Evolutionary conservation across 1,139 yeast species (phyloP), one percentile per base, ranked within the genome.

Genomic region (Meyerozyma sp.): DNA sequence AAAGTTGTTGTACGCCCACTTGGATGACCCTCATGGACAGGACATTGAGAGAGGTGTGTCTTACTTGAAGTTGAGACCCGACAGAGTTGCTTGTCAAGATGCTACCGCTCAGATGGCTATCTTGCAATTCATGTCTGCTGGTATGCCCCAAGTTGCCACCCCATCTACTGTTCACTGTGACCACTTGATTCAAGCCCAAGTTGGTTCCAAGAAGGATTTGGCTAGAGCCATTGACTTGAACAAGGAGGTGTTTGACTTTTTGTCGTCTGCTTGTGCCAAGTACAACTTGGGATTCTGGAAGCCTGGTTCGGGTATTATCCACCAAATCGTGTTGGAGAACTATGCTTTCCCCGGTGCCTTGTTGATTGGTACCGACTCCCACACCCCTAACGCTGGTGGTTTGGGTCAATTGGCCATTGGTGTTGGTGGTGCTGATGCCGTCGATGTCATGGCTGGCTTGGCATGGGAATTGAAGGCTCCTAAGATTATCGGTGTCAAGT

Each of bases 361-460:
- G 69, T 81, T 93, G 74, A 85, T 93, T 58, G 98, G 98, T 78
- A 91, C 98, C 51, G 98, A 93, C 73, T 91, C 98, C 39, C 98
- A 93, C 76, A 93, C 98, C 59, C 98, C 98, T 56, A 93, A 93
- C 68, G 98, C 98, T 56, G 98, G 98, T 80, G 98, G 98, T 74
- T 81, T 93, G 62, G 98, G 98, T 76, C 95, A 87, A 77, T 79
- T 91, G 61, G 98, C 98, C 60, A 93, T 93, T 65, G 98, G 98
- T 83, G 98, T 93, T 57, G 98, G 98, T 82, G 98, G 98, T 84
- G 98, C 98, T 61, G 98, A 93, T 70, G 98, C 98, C 55, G 98
- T 93, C 61, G 98, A 93, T 72, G 98, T 88, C 60, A 81, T 93
- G 87, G 90, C 97, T 52, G 84, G 84, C 66, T 77, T 87, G 60